Evolutionary conservation across 2,329 filamentous ascomycete species (phyloP).

Genomic region (Botrytis aclada): DNA sequence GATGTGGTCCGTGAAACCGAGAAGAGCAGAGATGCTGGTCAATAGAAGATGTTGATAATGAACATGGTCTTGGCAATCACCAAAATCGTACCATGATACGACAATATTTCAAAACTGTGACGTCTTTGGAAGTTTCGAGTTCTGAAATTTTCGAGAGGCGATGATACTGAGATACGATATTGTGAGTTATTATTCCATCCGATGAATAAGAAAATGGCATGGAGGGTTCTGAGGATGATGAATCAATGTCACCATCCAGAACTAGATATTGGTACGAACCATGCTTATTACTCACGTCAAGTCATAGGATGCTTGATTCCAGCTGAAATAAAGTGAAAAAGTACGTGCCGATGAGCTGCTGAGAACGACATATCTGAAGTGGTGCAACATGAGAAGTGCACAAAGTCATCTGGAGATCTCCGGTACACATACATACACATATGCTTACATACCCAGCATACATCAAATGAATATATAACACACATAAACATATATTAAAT

Average conservation of each 20-base stretch:
- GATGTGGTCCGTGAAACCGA: background rate
- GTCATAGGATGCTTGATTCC: background rate
- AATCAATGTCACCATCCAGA: background rate
- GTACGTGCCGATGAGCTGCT: background rate
- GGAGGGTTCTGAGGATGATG: background rate
- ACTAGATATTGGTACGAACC: background rate
- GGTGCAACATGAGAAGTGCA: background rate
- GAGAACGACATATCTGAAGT: background rate
- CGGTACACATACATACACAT: background rate
- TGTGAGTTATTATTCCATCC: background rate
- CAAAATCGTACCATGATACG: background rate
- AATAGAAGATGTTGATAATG: background rate
- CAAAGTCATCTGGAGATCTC: slow-evolving; percentile 2
- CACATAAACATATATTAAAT: background rate
- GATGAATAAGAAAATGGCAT: background rate
- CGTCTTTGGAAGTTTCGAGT: background rate
- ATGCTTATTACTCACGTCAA: background rate
- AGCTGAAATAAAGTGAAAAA: background rate
- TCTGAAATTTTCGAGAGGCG: background rate
- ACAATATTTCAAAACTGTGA: background rate
- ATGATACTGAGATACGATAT: background rate
- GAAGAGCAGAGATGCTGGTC: background rate
- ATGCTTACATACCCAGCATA: background rate
- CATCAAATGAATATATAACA: background rate
- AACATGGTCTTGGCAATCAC: background rate